Base-by-base conservation (phyloP, 805 yeast genomes). In the Candida parachauliodes region DNA sequence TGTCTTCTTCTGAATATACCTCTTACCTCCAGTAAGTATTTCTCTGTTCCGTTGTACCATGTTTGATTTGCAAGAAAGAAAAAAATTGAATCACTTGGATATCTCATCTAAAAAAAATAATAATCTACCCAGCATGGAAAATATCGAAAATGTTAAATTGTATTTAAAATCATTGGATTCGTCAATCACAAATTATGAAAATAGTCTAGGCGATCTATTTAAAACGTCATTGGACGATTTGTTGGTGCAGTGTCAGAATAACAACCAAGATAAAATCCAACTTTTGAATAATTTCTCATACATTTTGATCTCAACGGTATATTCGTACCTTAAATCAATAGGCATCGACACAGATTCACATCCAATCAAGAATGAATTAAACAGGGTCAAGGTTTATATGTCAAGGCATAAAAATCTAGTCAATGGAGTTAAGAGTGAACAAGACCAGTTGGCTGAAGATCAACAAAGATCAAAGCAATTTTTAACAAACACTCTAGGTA, bases 21-120 rank as follows among this genome's bases (percentile, higher is more conserved):
- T 76, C 60, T 83, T 79, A 51, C 95, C 96, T 24, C 94, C 88
- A 7, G 96, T 84, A 56, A 89, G 81, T 40, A 89, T 77, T 52
- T 88, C 91, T 62, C 95, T 77, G 59, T 91, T 89, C 3, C 72
- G 67, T 48, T 65, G 61, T 33, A 47, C 48, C 59, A 50, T 51
- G 15, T 8, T n/a, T 47, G 15, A n/a, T 30, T 21, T 23, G 12
- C 10, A 21, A 21, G 10, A 21, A 21, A 21, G 24, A n/a, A n/a
- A n/a, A n/a, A n/a, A n/a, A n/a, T n/a, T n/a, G n/a, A n/a, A 21
- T 21, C 10, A 21, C 10, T 21, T 21, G 18, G 19, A 26, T 29
- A 18, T 23, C 35, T 32, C 35, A 32, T 32, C 35, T 32, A 15
- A 32, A 22, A 27, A 17, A 24, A 32, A 27, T 22, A 18, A 36